Evolutionary conservation across 495 filamentous ascomycete species (phyloP).

Genomic region (Haplographium delicatum): DNA sequence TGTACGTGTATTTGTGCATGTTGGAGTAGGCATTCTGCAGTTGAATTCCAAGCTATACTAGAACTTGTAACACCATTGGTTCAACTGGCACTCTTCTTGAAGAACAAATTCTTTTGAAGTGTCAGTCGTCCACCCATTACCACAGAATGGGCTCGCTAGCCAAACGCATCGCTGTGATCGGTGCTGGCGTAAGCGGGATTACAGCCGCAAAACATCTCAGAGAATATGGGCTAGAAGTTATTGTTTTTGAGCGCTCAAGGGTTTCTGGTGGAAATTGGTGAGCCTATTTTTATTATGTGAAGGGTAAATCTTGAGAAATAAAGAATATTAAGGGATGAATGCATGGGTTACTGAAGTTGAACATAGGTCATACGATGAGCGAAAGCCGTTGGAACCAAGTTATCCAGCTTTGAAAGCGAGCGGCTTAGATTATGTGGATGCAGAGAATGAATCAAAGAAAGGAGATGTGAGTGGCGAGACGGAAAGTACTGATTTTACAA

Average conservation of each 20-base stretch:
- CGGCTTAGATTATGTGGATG: slow-evolving; percentile 14
- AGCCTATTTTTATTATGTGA: not conserved
- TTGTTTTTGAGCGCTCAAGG: slow-evolving; percentile 57
- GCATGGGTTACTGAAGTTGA: not conserved
- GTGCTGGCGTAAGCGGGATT: slow-evolving; percentile 66
- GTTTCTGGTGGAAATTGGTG: slow-evolving; percentile 59
- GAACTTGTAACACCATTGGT: not conserved
- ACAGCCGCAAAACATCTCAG: slow-evolving; percentile 57
- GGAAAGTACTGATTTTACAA: too few relatives aligned
- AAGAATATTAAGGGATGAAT: not conserved
- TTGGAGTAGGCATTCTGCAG: not conserved
- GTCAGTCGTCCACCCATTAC: not conserved
- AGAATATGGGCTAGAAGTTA: slow-evolving; percentile 52
- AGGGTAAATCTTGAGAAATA: not conserved
- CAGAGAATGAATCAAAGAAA: not conserved
- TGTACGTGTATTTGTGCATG: not conserved
- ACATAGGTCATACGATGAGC: slow-evolving; percentile 48
- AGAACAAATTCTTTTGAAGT: not conserved
- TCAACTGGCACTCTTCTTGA: not conserved
- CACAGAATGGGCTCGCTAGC: slow-evolving; percentile 22
- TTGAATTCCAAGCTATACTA: not conserved
- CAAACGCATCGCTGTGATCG: slow-evolving; percentile 58
- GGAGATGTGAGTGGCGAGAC: not conserved
- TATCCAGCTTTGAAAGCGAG: too few relatives aligned
- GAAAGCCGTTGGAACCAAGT: slow-evolving; percentile 46